phyloP scores from a whole-genome alignment of 2,329 filamentous ascomycete species.

The Stagonosporopsis vannaccii region DNA sequence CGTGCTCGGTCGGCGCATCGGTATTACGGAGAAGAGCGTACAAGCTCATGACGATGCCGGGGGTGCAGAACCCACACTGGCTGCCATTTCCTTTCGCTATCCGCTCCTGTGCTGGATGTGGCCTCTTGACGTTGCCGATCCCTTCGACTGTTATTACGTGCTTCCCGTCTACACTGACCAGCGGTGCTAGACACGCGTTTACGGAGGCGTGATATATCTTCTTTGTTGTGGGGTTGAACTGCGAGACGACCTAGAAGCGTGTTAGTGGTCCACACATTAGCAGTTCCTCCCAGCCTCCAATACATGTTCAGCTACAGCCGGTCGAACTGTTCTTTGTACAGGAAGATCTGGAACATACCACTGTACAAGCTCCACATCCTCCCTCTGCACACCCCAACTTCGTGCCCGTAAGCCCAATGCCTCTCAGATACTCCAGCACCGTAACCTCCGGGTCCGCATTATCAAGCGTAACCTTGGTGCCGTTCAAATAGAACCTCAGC shows the following conservation, averaged over 20 bases:
- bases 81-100: constrained; percentile 91
- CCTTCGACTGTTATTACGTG: constrained; percentile 98
- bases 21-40: constrained; percentile 93
- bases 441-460: constrained; percentile 91
- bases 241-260: constrained; percentile 72
- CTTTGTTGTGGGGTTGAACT: constrained; percentile 90
- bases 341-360: constrained; percentile 60
- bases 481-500: constrained; percentile 91
- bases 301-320: neutral
- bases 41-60: constrained; percentile 96
- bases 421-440: constrained; percentile 88
- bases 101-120: constrained; percentile 89
- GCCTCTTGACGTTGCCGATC: constrained; percentile 85
- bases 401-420: constrained; percentile 91
- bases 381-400: constrained; percentile 97
- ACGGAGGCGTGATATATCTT: constrained; percentile 95
- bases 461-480: constrained; percentile 85
- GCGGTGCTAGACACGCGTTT: constrained; percentile 91
- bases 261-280: constrained; percentile 4
- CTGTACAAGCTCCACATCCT: constrained; percentile 94
- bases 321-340: neutral
- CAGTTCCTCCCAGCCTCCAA: neutral
- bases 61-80: constrained; percentile 95
- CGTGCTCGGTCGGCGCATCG: constrained; percentile 75
- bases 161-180: constrained; percentile 94